These are phyloP conservation scores for Neonothopanus nambi DNA, from an alignment of 1,284 basidiomycete genomes.

Conservation along the genomic window DNA sequence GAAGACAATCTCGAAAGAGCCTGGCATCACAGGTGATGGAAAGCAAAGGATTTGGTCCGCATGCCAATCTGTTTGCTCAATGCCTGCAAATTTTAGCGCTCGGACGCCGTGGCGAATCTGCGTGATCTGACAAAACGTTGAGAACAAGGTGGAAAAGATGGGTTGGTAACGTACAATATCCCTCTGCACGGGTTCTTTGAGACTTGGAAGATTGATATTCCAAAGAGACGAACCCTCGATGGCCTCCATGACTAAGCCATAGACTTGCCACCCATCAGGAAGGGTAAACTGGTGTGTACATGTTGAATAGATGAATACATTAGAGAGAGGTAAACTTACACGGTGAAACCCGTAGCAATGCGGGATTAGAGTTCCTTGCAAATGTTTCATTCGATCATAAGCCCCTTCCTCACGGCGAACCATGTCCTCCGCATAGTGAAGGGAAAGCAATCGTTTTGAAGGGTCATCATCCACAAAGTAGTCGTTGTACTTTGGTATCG, in stretches of 20 bases:
- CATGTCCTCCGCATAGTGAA: conserved; percentile 12
- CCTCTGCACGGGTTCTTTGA: neutral
- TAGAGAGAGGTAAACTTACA: conserved; percentile 3
- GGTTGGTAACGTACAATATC: neutral
- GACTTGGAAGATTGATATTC: neutral
- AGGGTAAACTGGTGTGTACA: conserved; percentile 7
- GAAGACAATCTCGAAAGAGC: neutral
- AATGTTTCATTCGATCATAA: conserved; percentile 9
- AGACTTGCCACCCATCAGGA: conserved; percentile 1
- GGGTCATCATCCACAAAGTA: conserved; percentile 5
- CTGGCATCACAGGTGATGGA: neutral
- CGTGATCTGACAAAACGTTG: neutral
- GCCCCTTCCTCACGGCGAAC: conserved; percentile 9
- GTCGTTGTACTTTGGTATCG: neutral
- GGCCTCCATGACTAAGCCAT: conserved; percentile 11
- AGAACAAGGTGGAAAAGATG: neutral
- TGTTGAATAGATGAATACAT: too few species aligned
- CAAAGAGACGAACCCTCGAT: neutral
- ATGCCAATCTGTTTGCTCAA: conserved; percentile 8
- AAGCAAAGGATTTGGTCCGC: conserved; percentile 1
- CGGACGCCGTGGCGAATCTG: neutral
- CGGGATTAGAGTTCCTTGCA: conserved; percentile 14
- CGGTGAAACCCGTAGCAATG: conserved; percentile 16
- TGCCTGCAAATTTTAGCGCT: neutral
- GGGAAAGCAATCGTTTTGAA: neutral